Conservation (phyloP, 1,139 yeast genomes). For the Candida sanyaensis region DNA sequence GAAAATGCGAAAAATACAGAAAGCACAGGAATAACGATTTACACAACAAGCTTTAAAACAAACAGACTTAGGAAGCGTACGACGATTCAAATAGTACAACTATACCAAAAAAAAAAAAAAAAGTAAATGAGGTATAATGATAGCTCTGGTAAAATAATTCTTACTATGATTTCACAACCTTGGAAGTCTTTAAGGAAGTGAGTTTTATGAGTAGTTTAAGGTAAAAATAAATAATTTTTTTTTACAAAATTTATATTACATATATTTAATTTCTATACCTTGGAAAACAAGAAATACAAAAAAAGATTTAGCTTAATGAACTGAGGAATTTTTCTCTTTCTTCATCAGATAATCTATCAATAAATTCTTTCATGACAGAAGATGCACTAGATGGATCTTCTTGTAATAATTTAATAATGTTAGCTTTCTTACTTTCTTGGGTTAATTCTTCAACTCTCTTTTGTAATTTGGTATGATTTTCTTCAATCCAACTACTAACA, state of each 20-base stretch:
- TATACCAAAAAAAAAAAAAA: too few relatives aligned
- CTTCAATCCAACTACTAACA: slow-evolving; percentile 86
- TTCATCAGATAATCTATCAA: slow-evolving; percentile 58
- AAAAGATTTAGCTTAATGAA: slow-evolving; percentile 21
- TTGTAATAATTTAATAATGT: slow-evolving; percentile 59
- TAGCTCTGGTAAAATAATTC: too few relatives aligned
- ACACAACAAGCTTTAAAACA: too few relatives aligned
- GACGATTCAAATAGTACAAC: too few relatives aligned
- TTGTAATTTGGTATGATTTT: slow-evolving; percentile 66
- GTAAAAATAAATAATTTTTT: neutral
- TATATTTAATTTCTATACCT: neutral
- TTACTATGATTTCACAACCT: too few relatives aligned
- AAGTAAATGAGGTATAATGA: too few relatives aligned
- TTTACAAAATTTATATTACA: neutral
- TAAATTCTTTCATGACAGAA: slow-evolving; percentile 60
- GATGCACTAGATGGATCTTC: slow-evolving; percentile 57
- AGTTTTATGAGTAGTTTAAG: too few relatives aligned
- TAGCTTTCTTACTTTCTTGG: slow-evolving; percentile 62
- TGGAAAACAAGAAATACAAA: neutral
- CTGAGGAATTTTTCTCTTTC: slow-evolving; percentile 57
- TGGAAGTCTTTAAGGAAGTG: too few relatives aligned
- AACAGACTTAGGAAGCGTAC: too few relatives aligned
- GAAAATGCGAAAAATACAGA: too few relatives aligned
- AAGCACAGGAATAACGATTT: too few relatives aligned
- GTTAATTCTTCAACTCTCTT: slow-evolving; percentile 64